Percentiles rank a stretch among this genome's conserved stretches.
Conservation (phyloP, 768 basidiomycete species). For the Phylloporus scabripes region DNA sequence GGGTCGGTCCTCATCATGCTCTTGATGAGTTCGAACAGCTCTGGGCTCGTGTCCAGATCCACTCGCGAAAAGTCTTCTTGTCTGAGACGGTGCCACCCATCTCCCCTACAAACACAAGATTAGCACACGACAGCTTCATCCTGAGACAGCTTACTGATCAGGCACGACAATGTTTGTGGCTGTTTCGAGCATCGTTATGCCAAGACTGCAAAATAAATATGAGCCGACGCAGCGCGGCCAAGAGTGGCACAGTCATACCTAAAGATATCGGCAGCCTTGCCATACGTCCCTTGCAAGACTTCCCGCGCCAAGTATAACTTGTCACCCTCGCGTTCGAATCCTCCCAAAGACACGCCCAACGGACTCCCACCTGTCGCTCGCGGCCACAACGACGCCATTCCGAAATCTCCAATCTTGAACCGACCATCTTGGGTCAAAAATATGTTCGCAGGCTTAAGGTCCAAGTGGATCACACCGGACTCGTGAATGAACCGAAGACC, state of each 20-base stretch:
- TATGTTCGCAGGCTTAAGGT: constrained; percentile 96
- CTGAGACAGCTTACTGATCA: constrained; percentile 67
- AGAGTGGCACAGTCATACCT: constrained; percentile 51
- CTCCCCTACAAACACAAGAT: constrained; percentile 56
- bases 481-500: constrained; percentile 89
- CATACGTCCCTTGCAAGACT: constrained; percentile 86
- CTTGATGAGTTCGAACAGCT: constrained; percentile 62
- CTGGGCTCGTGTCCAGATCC: constrained; percentile 58
- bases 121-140: constrained; percentile 8
- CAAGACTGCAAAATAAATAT: constrained; percentile 55
- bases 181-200: constrained; percentile 93
- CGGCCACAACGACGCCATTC: constrained; percentile 95
- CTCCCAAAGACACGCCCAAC: constrained; percentile 33
- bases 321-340: constrained; percentile 96
- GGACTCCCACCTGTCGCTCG: constrained; percentile 39
- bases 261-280: constrained; percentile 94
- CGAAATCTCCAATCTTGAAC: constrained; percentile 97
- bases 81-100: constrained; percentile 90
- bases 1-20: constrained; percentile 78
- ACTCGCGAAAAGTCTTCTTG: constrained; percentile 88
- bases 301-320: constrained; percentile 96
- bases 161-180: constrained; percentile 95
- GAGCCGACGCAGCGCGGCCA: constrained; percentile 1
- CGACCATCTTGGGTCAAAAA: constrained; percentile 83
- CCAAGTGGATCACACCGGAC: constrained; percentile 86